Evolutionary conservation across 2,329 filamentous ascomycete species (phyloP), one percentile per base, ranked within the genome.

Genomic region (Parafenestella ontariensis): DNA sequence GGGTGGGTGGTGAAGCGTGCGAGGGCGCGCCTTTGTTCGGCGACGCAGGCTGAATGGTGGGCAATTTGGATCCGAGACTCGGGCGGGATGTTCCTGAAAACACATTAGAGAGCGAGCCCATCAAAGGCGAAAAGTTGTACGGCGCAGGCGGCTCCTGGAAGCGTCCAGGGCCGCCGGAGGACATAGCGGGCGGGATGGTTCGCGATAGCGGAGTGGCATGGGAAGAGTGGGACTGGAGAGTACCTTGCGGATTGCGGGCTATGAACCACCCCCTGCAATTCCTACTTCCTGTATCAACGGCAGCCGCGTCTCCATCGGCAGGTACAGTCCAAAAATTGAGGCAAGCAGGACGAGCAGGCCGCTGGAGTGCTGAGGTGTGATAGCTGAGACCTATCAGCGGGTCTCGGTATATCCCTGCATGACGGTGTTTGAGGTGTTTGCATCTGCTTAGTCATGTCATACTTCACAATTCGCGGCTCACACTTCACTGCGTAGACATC

Each of bases 221-320:
- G 34, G 55, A 59, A 47, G 42, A 54, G 58, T 51, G 59, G 52
- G 52, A 63, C 56, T 44, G 51, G 26, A 17, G 52, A 49, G 55
- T 52, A 54, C 43, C 45, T 56, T 64, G 56, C 34, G 48, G 54
- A 57, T 61, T 62, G 58, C 62, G 59, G 61, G 62, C 65, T 60
- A 58, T 58, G 61, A 62, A 59, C 71, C 69, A 65, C 69, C 68
- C 59, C 66, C 70, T 62, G 64, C 71, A 59, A 60, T 60, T 67
- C 63, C 71, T 62, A 61, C 69, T 68, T 73, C 65, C 62, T 69
- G 62, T 65, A 56, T 53, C 59, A 64, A 52, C 59, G 64, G 61
- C 66, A 62, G 68, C 66, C 47, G 59, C 68, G 52, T 71, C 71
- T 73, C 72, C 72, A 75, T 74, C 57, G 65, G 68, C 69, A 66